phyloP scores from a whole-genome alignment of 164 flowering plant genomes.

The Sextonia rubra region DNA sequence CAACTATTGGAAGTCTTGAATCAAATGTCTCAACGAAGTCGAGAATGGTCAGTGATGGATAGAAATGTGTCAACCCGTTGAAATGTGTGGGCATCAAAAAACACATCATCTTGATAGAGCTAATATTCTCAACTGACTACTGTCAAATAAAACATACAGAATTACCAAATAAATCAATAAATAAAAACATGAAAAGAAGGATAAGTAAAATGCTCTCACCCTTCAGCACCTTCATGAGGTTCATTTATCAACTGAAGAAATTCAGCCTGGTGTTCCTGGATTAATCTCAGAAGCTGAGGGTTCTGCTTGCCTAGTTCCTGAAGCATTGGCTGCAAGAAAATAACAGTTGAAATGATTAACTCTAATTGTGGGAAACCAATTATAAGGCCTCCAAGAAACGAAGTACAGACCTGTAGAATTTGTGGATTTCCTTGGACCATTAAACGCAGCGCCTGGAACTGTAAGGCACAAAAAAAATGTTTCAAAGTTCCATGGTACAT shows the following conservation, averaged over 20 bases:
- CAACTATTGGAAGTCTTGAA: no score
- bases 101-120: no score
- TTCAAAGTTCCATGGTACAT: neutral
- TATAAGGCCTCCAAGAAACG: neutral
- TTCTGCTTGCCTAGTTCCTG: slow-evolving; percentile 98
- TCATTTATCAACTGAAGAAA: slow-evolving; percentile 94
- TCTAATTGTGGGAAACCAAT: neutral
- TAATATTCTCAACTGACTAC: no score
- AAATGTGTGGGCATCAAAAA: no score
- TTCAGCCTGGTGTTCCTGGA: slow-evolving; percentile 92
- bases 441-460: slow-evolving; percentile 87
- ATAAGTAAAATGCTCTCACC: slow-evolving; percentile 38
- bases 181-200: no score
- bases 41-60: no score
- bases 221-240: slow-evolving; percentile 81
- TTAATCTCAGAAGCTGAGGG: slow-evolving; percentile 81
- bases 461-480: neutral
- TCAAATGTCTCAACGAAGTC: no score
- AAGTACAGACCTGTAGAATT: slow-evolving; percentile 71
- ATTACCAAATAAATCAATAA: no score
- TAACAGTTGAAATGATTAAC: neutral
- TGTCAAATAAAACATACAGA: no score
- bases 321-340: slow-evolving; percentile 80
- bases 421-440: slow-evolving; percentile 98
- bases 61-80: no score